Percentiles rank a stretch among this genome's conserved stretches.
Conservation (phyloP, 179 eudicot species). For the Camellia oleifera region DNA sequence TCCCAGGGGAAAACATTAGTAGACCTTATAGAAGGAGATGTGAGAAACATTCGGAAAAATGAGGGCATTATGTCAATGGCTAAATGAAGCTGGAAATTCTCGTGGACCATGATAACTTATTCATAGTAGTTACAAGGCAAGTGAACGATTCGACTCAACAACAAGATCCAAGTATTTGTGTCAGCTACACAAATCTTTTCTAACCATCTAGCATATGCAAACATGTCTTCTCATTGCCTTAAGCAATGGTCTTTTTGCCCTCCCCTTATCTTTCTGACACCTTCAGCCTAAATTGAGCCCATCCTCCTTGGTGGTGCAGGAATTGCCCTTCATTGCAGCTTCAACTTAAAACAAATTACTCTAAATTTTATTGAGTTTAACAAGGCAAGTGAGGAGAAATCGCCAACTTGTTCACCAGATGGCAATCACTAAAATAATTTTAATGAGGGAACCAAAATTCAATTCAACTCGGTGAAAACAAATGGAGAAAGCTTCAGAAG, state of each 20-base stretch:
- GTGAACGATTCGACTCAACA: not conserved
- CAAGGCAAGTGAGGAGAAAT: not conserved
- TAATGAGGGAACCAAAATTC: not conserved
- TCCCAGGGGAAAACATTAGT: not conserved
- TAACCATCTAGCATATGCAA: not conserved
- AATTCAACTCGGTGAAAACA: not conserved
- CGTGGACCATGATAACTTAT: not conserved
- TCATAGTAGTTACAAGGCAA: not conserved
- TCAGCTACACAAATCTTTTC: conserved; percentile 4
- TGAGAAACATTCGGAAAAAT: not conserved
- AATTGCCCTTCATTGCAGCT: not conserved
- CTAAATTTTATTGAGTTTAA: not conserved
- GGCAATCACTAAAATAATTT: not conserved
- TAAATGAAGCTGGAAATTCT: not conserved
- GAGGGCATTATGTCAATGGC: not conserved
- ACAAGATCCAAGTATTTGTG: not conserved
- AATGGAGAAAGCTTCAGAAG: conserved; percentile 4
- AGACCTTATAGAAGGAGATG: not conserved
- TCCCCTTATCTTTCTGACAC: not conserved
- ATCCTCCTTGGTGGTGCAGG: conserved; percentile 6
- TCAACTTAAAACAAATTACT: not conserved
- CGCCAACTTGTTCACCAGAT: not conserved
- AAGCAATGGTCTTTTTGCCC: not conserved
- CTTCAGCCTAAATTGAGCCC: conserved; percentile 3
- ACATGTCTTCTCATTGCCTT: not conserved